A percentile compares a stretch with the other conserved stretches of the same genome.
Evolutionary conservation across 129 eudicot genomes (phyloP).

Genomic region (Chrysanthemum makinoi): DNA sequence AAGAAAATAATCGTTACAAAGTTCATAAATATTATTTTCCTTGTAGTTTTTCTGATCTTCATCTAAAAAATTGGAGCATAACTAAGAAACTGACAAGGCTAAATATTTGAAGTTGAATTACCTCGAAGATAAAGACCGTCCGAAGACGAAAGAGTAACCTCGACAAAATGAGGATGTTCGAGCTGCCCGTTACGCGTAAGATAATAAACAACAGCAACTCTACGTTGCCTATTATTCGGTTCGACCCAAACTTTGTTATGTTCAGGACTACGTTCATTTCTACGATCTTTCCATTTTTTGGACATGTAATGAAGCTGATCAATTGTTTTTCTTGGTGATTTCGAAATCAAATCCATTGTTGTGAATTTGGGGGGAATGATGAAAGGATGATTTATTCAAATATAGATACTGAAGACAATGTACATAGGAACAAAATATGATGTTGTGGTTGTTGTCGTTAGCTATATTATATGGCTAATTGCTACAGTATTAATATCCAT

Average conservation of each 20-base stretch:
- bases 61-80: too few species aligned
- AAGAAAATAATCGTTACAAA: too few species aligned
- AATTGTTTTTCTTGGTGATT: too few species aligned
- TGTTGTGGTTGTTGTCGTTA: slow-evolving; percentile 33
- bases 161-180: slow-evolving; percentile 87
- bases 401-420: slow-evolving; percentile 50
- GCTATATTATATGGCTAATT: background rate
- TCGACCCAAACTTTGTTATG: slow-evolving; percentile 64
- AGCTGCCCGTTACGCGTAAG: slow-evolving; percentile 80
- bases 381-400: slow-evolving; percentile 39
- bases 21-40: too few species aligned
- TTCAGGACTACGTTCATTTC: slow-evolving; percentile 48
- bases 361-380: slow-evolving; percentile 17
- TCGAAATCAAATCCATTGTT: slow-evolving; percentile 22
- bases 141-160: slow-evolving; percentile 67
- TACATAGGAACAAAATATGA: slow-evolving; percentile 37
- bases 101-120: slow-evolving; percentile 13
- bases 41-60: too few species aligned
- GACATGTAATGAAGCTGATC: slow-evolving; percentile 24
- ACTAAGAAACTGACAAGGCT: too few species aligned
- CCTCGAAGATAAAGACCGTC: slow-evolving; percentile 74
- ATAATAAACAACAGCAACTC: slow-evolving; percentile 74
- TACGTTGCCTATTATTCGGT: slow-evolving; percentile 29
- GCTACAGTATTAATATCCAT: background rate
- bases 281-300: slow-evolving; percentile 32